These are phyloP conservation scores for Amanita rimosa DNA, from an alignment of 768 basidiomycete genomes.

Conservation along the genomic window DNA sequence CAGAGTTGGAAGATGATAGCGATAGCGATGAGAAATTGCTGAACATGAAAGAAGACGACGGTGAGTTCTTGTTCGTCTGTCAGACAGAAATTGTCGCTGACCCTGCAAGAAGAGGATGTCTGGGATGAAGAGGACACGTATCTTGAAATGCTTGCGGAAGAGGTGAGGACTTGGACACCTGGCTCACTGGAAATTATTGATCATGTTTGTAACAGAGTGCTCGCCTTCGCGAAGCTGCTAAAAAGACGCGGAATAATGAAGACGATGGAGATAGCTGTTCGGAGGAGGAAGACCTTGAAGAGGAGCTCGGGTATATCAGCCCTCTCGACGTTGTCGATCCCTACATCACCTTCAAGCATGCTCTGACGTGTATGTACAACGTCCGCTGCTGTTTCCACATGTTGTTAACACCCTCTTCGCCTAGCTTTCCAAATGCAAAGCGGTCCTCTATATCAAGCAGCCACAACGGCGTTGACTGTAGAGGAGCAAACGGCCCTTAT, in stretches of 20 bases:
- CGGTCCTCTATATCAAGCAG: slow-evolving; percentile 51
- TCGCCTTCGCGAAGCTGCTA: slow-evolving; percentile 56
- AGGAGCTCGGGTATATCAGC: slow-evolving; percentile 81
- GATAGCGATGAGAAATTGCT: slow-evolving; percentile 42
- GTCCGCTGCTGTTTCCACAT: neutral
- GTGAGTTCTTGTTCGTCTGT: slow-evolving; percentile 18
- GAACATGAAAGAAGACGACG: slow-evolving; percentile 61
- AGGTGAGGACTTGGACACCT: slow-evolving; percentile 32
- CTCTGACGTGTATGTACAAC: slow-evolving; percentile 52
- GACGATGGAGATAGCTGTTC: slow-evolving; percentile 44
- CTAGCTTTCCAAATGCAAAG: slow-evolving; percentile 73
- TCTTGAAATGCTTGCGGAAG: slow-evolving; percentile 74
- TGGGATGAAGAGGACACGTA: slow-evolving; percentile 89
- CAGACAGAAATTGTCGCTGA: slow-evolving; percentile 2
- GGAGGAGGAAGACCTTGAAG: slow-evolving; percentile 51
- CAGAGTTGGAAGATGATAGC: slow-evolving; percentile 31
- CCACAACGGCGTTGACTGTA: slow-evolving; percentile 58
- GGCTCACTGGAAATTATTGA: neutral
- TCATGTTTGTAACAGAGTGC: slow-evolving; percentile 38
- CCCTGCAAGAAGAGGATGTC: slow-evolving; percentile 53
- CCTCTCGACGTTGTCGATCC: slow-evolving; percentile 72
- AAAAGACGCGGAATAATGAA: slow-evolving; percentile 35
- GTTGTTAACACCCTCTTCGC: slow-evolving; percentile 6
- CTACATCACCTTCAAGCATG: slow-evolving; percentile 68
- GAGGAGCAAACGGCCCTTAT: slow-evolving; percentile 76